phyloP scores from a whole-genome alignment of 1,139 yeast genomes.

The Zygosaccharomyces sapae region DNA sequence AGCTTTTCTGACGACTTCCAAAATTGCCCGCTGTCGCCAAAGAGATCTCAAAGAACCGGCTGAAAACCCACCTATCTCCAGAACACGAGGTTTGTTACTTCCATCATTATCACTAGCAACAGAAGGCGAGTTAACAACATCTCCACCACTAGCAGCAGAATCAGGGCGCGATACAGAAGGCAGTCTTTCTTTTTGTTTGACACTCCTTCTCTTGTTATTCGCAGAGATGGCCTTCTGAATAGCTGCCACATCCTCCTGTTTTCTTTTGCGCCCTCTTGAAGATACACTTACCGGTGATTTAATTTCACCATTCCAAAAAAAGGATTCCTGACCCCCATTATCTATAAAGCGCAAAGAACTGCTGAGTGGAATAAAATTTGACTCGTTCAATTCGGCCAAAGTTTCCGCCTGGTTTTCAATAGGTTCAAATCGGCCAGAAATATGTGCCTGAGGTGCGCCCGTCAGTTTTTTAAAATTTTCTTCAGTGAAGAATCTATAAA shows the following conservation, averaged over 20 bases:
- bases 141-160: background rate
- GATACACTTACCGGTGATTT: conserved; percentile 21
- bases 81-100: conserved; percentile 6
- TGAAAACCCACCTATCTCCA: conserved; percentile 33
- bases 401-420: conserved; percentile 12
- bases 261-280: conserved; percentile 23
- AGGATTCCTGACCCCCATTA: conserved; percentile 22
- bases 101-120: background rate
- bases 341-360: conserved; percentile 30
- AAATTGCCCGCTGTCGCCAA: conserved; percentile 33
- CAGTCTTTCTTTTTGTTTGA: background rate
- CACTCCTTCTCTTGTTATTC: background rate
- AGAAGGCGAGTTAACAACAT: background rate
- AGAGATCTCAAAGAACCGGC: conserved; percentile 34
- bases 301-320: conserved; percentile 36
- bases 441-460: conserved; percentile 9
- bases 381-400: conserved; percentile 19
- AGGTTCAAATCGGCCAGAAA: conserved; percentile 7
- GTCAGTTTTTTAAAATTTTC: conserved; percentile 38
- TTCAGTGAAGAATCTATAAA: conserved; percentile 61
- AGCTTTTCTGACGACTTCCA: conserved; percentile 25
- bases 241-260: conserved; percentile 8
- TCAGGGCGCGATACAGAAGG: background rate
- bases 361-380: conserved; percentile 26
- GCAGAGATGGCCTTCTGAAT: background rate